A percentile compares a stretch with the other conserved stretches of the same genome.
These are phyloP conservation scores for Coemansia guatemalensis DNA, from an alignment of 192 early-diverging fungal genomes.

Conservation along the genomic window DNA sequence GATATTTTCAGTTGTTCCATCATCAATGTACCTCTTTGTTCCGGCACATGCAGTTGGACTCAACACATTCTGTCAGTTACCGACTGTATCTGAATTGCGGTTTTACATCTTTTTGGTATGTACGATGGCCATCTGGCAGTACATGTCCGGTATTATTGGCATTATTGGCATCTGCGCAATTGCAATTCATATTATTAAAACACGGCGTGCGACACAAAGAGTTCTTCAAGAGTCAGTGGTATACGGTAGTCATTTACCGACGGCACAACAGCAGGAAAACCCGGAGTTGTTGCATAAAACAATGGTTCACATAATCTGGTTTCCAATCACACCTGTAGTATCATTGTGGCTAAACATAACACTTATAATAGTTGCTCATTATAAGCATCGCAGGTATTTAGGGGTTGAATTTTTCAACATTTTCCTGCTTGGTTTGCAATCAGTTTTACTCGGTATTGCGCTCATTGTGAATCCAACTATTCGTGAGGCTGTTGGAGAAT, in stretches of 20 bases:
- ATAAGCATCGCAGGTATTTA: slow-evolving; percentile 13
- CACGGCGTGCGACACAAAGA: slow-evolving; percentile 13
- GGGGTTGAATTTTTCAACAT: slow-evolving; percentile 27
- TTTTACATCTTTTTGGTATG: slow-evolving; percentile 17
- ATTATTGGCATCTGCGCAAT: slow-evolving; percentile 14
- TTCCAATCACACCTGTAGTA: slow-evolving; percentile 37
- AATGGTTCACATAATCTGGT: slow-evolving; percentile 33
- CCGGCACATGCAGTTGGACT: too few relatives aligned
- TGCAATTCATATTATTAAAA: slow-evolving; percentile 17
- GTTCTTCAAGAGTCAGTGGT: slow-evolving; percentile 3
- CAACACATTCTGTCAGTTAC: slow-evolving; percentile 19
- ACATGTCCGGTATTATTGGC: slow-evolving; percentile 31
- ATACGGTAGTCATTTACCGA: slow-evolving; percentile 3
- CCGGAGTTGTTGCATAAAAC: slow-evolving; percentile 25
- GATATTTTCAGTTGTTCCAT: slow-evolving; percentile 15
- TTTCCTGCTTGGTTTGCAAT: slow-evolving; percentile 29
- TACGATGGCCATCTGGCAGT: slow-evolving; percentile 21
- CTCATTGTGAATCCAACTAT: slow-evolving; percentile 33
- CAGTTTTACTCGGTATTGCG: slow-evolving; percentile 26
- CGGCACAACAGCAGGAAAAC: not conserved
- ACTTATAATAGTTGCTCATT: slow-evolving; percentile 20
- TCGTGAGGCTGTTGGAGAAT: slow-evolving; percentile 6
- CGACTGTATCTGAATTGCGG: not conserved
- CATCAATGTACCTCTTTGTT: slow-evolving; percentile 14
- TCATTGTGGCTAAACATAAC: slow-evolving; percentile 41